Conservation (phyloP, 2,329 filamentous ascomycete species). For the Xylaria polymorpha region DNA sequence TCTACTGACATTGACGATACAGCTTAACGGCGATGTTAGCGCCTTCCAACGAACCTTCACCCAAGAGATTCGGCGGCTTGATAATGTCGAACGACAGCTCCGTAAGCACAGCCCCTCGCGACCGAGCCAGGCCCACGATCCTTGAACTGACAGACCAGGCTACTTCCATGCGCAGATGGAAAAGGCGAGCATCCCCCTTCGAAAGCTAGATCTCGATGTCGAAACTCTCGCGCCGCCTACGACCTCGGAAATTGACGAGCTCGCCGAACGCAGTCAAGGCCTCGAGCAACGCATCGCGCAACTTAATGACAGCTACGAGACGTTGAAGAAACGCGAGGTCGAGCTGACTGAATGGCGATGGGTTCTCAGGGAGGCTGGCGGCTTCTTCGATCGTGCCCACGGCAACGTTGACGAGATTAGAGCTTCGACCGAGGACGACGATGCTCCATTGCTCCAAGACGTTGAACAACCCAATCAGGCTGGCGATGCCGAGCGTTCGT, state of each 20-base stretch:
- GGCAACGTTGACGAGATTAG: constrained; percentile 97
- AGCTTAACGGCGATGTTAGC: constrained; percentile 93
- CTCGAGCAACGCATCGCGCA: constrained; percentile 91
- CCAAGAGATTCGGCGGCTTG: constrained; percentile 94
- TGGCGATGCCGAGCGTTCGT: constrained; percentile 81
- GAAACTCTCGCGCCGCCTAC: constrained; percentile 88
- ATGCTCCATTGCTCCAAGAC: constrained; percentile 92
- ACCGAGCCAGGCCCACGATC: constrained; percentile 16
- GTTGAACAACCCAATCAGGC: constrained; percentile 82
- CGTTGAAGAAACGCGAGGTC: constrained; percentile 95
- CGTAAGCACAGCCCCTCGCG: constrained; percentile 68
- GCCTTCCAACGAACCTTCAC: constrained; percentile 98
- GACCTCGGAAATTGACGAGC: constrained; percentile 94
- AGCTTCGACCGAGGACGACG: constrained; percentile 87
- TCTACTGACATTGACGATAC: constrained; percentile 39
- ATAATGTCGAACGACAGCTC: constrained; percentile 98
- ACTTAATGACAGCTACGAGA: constrained; percentile 98
- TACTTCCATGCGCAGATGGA: constrained; percentile 98
- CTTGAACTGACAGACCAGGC: constrained; percentile 63
- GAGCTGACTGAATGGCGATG: constrained; percentile 98
- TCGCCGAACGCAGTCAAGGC: constrained; percentile 90
- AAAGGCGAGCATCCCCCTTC: constrained; percentile 85
- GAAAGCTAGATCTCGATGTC: constrained; percentile 90
- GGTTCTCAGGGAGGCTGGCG: constrained; percentile 94
- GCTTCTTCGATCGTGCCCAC: constrained; percentile 96